Conservation (phyloP, 2,329 filamentous ascomycete genomes). For the Ceratocystiopsis sp. region DNA sequence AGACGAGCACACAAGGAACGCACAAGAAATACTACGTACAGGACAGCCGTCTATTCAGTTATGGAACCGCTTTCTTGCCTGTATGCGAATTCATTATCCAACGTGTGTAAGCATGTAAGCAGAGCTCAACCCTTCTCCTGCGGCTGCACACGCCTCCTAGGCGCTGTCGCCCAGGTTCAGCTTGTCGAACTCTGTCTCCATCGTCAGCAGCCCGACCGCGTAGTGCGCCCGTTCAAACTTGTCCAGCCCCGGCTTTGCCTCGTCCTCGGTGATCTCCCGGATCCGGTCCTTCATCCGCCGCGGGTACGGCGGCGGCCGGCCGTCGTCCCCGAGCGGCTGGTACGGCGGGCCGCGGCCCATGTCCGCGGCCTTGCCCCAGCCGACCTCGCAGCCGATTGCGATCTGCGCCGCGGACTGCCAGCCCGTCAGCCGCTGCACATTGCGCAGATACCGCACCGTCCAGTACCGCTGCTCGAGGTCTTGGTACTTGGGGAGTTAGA, state of each 20-base stretch:
- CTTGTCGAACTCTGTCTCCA: slow-evolving; percentile 58
- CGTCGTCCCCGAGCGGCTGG: slow-evolving; percentile 25
- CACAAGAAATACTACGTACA: not conserved
- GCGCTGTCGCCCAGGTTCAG: slow-evolving; percentile 28
- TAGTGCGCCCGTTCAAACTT: slow-evolving; percentile 50
- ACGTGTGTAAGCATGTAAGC: no score
- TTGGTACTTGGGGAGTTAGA: slow-evolving; percentile 37
- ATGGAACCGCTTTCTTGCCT: no score
- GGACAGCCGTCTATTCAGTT: not conserved
- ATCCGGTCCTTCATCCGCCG: slow-evolving; percentile 35
- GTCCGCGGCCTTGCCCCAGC: slow-evolving; percentile 61
- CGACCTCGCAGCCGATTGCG: slow-evolving; percentile 65
- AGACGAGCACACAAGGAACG: not conserved
- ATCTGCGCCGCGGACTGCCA: slow-evolving; percentile 76
- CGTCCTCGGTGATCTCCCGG: slow-evolving; percentile 25
- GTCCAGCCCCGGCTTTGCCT: slow-evolving; percentile 38
- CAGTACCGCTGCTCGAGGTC: slow-evolving; percentile 57
- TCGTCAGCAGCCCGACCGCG: slow-evolving; percentile 60
- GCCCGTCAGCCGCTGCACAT: slow-evolving; percentile 65
- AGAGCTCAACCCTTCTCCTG: no score
- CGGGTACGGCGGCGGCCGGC: slow-evolving; percentile 22
- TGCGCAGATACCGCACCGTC: slow-evolving; percentile 56
- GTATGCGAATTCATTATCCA: no score
- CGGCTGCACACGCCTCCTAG: no score
- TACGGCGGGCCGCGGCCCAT: slow-evolving; percentile 66